phyloP scores from a whole-genome alignment of 2,329 filamentous ascomycete species.

The Plectosphaerella cucumerina region DNA sequence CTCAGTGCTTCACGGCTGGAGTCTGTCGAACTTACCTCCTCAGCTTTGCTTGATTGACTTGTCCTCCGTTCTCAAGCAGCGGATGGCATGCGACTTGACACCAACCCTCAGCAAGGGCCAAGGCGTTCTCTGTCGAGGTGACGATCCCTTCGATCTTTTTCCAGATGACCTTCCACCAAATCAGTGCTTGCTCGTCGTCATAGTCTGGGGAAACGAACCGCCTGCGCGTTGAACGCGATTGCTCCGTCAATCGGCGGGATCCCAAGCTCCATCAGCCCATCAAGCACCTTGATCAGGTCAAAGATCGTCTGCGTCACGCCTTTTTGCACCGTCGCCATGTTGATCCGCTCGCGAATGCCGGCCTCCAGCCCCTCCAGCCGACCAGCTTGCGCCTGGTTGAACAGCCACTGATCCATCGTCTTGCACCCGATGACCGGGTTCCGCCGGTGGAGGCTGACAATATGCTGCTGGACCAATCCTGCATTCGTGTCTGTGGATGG shows the following conservation, averaged over 20 bases:
- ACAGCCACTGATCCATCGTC: constrained; percentile 61
- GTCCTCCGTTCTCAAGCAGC: constrained; percentile 62
- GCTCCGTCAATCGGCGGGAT: constrained; percentile 46
- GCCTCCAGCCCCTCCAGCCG: neutral
- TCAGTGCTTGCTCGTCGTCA: neutral
- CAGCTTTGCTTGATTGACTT: constrained; percentile 64
- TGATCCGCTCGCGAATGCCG: constrained; percentile 62
- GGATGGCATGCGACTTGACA: constrained; percentile 64
- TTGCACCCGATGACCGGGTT: constrained; percentile 42
- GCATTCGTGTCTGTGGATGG: constrained; percentile 61
- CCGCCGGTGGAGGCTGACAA: constrained; percentile 59
- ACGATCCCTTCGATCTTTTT: constrained; percentile 65
- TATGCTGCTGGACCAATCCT: constrained; percentile 61
- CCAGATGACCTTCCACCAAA: constrained; percentile 74
- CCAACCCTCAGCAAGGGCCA: constrained; percentile 58
- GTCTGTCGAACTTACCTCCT: constrained; percentile 46
- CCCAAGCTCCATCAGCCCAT: neutral
- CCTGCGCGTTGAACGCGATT: constrained; percentile 64
- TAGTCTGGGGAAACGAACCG: constrained; percentile 37
- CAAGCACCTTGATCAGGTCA: neutral
- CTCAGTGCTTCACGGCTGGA: neutral
- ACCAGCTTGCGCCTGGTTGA: neutral
- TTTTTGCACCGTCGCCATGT: constrained; percentile 52
- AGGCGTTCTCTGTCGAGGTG: constrained; percentile 7
- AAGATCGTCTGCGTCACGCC: constrained; percentile 21